phyloP scores from a whole-genome alignment of 1,284 basidiomycete species.

The Phellopilus nigrolimitatus region DNA sequence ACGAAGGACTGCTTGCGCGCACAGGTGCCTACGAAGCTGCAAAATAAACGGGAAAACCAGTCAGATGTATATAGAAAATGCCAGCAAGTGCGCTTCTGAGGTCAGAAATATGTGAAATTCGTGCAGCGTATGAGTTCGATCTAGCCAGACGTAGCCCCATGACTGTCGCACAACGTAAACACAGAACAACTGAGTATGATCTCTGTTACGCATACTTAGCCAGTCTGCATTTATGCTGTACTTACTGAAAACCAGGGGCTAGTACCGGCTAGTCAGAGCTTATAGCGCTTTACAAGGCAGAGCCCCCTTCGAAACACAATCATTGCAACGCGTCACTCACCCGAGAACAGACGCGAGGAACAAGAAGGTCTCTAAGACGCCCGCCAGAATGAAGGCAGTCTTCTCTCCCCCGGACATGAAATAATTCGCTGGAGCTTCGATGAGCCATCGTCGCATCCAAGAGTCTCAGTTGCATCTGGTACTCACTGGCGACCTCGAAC shows the following conservation, averaged over 20 bases:
- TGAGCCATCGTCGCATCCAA: not conserved
- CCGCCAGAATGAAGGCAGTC: conserved; percentile 43
- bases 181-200: too few relatives aligned
- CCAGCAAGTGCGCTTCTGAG: too few relatives aligned
- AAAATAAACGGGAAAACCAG: not conserved
- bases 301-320: not conserved
- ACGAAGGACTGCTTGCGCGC: conserved; percentile 57
- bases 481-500: conserved; percentile 55
- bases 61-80: not conserved
- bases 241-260: not conserved
- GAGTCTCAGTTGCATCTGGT: not conserved
- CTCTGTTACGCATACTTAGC: not conserved
- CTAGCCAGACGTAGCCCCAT: too few relatives aligned
- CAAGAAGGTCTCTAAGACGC: conserved; percentile 46
- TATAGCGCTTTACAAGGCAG: conserved; percentile 3
- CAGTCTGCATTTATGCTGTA: too few relatives aligned
- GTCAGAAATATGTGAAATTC: too few relatives aligned
- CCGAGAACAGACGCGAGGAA: conserved; percentile 50
- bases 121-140: too few relatives aligned
- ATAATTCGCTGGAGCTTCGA: conserved; percentile 29
- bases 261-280: conserved; percentile 1
- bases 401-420: conserved; percentile 37
- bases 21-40: conserved; percentile 53
- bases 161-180: too few relatives aligned
- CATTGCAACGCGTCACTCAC: conserved; percentile 32